These are phyloP conservation scores for Barnettozyma sucrosica DNA, from an alignment of 805 yeast species.

Conservation along the genomic window DNA sequence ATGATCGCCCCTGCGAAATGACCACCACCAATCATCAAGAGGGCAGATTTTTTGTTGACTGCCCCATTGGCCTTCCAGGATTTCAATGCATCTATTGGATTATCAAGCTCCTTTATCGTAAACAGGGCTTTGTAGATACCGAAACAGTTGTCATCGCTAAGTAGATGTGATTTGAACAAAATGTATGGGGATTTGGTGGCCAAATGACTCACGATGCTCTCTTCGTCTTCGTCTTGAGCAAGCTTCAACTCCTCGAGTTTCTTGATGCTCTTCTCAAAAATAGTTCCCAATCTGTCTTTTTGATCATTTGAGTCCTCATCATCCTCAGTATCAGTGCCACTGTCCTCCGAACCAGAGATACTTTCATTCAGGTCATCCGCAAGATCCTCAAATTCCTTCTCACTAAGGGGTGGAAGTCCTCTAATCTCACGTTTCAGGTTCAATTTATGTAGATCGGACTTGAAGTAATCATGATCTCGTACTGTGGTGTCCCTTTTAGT, in stretches of 20 bases:
- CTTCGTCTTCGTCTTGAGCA: constrained; percentile 15
- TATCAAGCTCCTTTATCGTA: constrained; percentile 32
- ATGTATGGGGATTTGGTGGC: constrained; percentile 70
- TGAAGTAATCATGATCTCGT: constrained; percentile 41
- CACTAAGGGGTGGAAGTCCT: constrained; percentile 42
- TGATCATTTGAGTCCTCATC: constrained; percentile 22
- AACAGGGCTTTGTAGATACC: constrained; percentile 67
- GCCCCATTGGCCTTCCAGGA: constrained; percentile 27
- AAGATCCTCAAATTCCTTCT: constrained; percentile 51
- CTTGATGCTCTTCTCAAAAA: constrained; percentile 20
- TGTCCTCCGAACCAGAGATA: constrained; percentile 51
- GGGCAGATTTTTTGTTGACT: constrained; percentile 49
- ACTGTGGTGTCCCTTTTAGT: constrained; percentile 4
- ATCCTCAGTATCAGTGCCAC: constrained; percentile 25
- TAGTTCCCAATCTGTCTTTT: constrained; percentile 18
- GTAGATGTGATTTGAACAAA: constrained; percentile 43
- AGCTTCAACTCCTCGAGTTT: constrained; percentile 17
- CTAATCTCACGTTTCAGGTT: constrained; percentile 50
- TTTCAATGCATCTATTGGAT: constrained; percentile 47
- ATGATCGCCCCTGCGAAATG: constrained; percentile 96
- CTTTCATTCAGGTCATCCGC: constrained; percentile 49
- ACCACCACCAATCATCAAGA: constrained; percentile 95
- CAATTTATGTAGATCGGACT: constrained; percentile 51
- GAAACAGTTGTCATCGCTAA: constrained; percentile 44
- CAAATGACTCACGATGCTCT: constrained; percentile 41